Percentiles rank a stretch among this genome's conserved stretches.
These are phyloP conservation scores for Centaurea solstitialis DNA, from an alignment of 129 eudicot species.

Conservation along the genomic window DNA sequence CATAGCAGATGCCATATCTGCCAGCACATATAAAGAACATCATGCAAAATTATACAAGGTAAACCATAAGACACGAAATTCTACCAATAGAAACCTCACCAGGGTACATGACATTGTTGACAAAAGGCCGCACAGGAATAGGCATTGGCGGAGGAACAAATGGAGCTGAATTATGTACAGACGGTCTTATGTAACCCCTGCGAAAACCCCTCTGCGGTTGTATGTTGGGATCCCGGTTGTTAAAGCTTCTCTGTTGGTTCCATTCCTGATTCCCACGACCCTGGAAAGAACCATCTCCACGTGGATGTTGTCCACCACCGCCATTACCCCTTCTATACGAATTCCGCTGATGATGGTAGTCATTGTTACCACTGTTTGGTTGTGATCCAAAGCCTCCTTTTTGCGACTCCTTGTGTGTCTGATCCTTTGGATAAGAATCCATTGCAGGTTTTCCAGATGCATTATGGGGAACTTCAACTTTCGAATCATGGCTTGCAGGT, in stretches of 20 bases:
- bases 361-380: conserved; percentile 36
- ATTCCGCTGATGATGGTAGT: conserved; percentile 52
- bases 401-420: conserved; percentile 46
- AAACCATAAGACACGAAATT: conserved; percentile 3
- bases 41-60: neutral
- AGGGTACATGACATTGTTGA: conserved; percentile 54
- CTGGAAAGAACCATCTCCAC: conserved; percentile 66
- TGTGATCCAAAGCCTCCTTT: conserved; percentile 53
- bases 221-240: conserved; percentile 52
- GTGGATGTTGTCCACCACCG: conserved; percentile 66
- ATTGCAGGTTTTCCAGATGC: conserved; percentile 34
- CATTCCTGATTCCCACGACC: conserved; percentile 78
- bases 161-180: conserved; percentile 47
- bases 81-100: conserved; percentile 40
- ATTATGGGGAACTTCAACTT: conserved; percentile 33
- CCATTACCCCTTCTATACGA: conserved; percentile 58
- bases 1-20: conserved; percentile 58
- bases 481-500: conserved; percentile 35
- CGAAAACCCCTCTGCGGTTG: conserved; percentile 59
- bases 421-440: conserved; percentile 48
- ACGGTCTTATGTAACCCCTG: conserved; percentile 51
- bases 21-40: conserved; percentile 17
- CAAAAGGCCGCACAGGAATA: conserved; percentile 52
- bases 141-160: conserved; percentile 51
- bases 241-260: conserved; percentile 53